Evolutionary conservation across 164 flowering plant species (phyloP).

Genomic region (Magnolia officinalis): DNA sequence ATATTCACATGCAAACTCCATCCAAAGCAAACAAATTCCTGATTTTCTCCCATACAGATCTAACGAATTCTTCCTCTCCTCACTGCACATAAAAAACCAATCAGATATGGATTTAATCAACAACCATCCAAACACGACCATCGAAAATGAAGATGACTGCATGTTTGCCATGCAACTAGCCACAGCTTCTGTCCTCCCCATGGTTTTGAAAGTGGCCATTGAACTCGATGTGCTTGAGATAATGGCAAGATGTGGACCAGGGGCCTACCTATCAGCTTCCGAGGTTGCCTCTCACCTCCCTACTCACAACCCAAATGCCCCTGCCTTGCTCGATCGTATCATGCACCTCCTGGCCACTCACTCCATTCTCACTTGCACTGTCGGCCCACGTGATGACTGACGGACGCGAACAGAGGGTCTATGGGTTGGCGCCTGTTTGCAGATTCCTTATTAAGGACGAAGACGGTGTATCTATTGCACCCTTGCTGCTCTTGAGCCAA

Average conservation of each 20-base stretch:
- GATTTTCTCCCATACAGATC: no score
- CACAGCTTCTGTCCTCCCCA: constrained; percentile 59
- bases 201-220: constrained; percentile 63
- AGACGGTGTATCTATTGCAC: constrained; percentile 64
- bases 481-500: constrained; percentile 75
- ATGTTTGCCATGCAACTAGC: constrained; percentile 63
- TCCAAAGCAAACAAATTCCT: no score
- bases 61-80: no score
- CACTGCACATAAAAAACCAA: background rate
- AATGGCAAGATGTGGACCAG: constrained; percentile 54
- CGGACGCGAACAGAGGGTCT: constrained; percentile 53
- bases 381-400: constrained; percentile 28
- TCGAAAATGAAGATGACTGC: constrained; percentile 48
- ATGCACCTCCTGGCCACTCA: constrained; percentile 65
- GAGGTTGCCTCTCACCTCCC: constrained; percentile 64
- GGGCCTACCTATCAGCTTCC: constrained; percentile 43
- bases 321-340: constrained; percentile 70
- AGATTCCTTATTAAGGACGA: constrained; percentile 63
- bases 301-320: constrained; percentile 57
- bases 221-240: constrained; percentile 74
- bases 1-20: no score
- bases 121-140: constrained; percentile 3
- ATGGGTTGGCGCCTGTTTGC: constrained; percentile 72
- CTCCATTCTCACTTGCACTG: constrained; percentile 48
- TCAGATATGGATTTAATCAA: background rate